These are phyloP conservation scores for Ustilago crameri DNA, from an alignment of 1,284 basidiomycete species.

Conservation along the genomic window DNA sequence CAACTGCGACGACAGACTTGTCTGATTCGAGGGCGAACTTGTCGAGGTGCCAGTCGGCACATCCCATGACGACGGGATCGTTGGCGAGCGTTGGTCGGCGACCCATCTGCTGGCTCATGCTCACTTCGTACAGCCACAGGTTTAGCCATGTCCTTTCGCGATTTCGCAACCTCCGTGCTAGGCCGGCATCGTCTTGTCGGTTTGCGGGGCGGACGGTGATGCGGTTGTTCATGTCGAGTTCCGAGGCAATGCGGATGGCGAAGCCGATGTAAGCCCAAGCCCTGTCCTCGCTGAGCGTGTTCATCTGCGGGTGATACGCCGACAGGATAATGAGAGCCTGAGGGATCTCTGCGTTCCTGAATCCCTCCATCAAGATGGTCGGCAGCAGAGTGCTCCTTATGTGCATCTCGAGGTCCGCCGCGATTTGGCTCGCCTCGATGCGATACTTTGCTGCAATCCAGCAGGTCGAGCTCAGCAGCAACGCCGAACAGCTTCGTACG, in stretches of 20 bases:
- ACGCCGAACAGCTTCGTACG: constrained; percentile 40
- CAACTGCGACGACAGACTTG: constrained; percentile 50
- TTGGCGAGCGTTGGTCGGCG: constrained; percentile 45
- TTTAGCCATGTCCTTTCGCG: constrained; percentile 53
- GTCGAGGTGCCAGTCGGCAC: constrained; percentile 49
- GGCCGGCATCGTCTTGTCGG: constrained; percentile 26
- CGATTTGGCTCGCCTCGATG: constrained; percentile 35
- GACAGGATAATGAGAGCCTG: constrained; percentile 45
- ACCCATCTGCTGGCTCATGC: constrained; percentile 55
- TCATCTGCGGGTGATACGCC: constrained; percentile 50
- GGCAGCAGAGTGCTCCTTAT: constrained; percentile 36
- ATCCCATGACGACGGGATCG: constrained; percentile 52
- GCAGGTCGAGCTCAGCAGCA: constrained; percentile 45
- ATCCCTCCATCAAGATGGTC: constrained; percentile 47
- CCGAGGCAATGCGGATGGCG: constrained; percentile 50
- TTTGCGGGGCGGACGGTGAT: constrained; percentile 22
- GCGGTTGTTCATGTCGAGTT: constrained; percentile 52
- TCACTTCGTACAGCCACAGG: constrained; percentile 52
- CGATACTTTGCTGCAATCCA: constrained; percentile 50
- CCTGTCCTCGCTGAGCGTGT: constrained; percentile 43
- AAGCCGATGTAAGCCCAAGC: constrained; percentile 52
- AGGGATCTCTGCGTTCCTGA: constrained; percentile 44
- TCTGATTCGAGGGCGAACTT: constrained; percentile 45
- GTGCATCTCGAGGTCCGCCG: constrained; percentile 38
- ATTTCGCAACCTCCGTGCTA: constrained; percentile 36